Conservation (phyloP, 75 land plant species). For the Pinus albicaulis region DNA sequence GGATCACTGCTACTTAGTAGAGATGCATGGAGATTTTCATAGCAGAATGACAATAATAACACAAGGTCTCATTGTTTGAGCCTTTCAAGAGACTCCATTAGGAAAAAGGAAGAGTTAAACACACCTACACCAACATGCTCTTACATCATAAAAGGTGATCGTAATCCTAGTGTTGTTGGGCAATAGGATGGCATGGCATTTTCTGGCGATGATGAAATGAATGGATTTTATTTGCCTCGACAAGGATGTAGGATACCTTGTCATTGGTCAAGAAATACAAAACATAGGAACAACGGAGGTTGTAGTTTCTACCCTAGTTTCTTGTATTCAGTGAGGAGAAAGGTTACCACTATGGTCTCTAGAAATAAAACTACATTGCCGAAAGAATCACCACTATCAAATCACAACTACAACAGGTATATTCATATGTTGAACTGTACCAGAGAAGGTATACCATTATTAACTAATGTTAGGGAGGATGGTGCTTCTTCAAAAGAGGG, state of each 20-base stretch:
- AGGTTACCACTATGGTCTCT: conserved; percentile 44
- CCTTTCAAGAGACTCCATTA: conserved; percentile 12
- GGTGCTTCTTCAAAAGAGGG: conserved; percentile 6
- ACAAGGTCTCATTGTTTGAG: conserved; percentile 23
- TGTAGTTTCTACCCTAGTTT: conserved; percentile 56
- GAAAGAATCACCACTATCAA: no score
- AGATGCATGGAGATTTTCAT: neutral
- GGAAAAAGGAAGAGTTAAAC: conserved; percentile 30
- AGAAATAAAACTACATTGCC: conserved; percentile 20
- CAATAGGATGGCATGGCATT: conserved; percentile 54
- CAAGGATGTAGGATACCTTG: conserved; percentile 83
- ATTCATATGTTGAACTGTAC: no score
- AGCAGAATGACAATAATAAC: neutral
- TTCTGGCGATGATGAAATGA: conserved; percentile 29
- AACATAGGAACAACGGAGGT: conserved; percentile 22
- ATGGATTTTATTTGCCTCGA: conserved; percentile 43
- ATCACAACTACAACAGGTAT: no score
- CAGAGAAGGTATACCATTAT: conserved; percentile 6
- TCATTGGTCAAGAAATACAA: conserved; percentile 49
- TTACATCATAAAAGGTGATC: conserved; percentile 16
- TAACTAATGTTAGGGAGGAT: conserved; percentile 18
- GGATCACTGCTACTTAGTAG: conserved; percentile 20
- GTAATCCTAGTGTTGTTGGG: conserved; percentile 36
- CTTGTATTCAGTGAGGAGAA: conserved; percentile 54
- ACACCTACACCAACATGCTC: conserved; percentile 64